phyloP scores from a whole-genome alignment of 2,329 filamentous ascomycete genomes.

The Monilinia fructigena region DNA sequence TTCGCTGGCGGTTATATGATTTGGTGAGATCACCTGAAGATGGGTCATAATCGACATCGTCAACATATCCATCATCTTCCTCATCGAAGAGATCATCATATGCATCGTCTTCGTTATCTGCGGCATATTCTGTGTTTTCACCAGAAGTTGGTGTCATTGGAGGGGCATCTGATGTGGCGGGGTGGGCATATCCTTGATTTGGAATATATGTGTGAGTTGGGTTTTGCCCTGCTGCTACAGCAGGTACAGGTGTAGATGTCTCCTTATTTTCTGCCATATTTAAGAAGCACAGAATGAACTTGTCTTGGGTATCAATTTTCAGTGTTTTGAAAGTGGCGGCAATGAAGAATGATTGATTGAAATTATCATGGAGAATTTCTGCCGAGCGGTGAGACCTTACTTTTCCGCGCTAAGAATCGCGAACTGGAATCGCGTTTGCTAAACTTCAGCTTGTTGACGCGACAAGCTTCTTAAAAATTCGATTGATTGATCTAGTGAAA shows the following conservation, averaged over 20 bases:
- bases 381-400: conserved; percentile 19
- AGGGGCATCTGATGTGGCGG: conserved; percentile 40
- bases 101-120: conserved; percentile 45
- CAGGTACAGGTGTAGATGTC: conserved; percentile 24
- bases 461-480: conserved; percentile 6
- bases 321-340: neutral
- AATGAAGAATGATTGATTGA: conserved; percentile 13
- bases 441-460: conserved; percentile 22
- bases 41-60: conserved; percentile 56
- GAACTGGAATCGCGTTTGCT: conserved; percentile 15
- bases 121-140: conserved; percentile 39
- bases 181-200: conserved; percentile 49
- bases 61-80: conserved; percentile 61
- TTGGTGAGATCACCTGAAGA: conserved; percentile 72
- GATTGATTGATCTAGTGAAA: conserved; percentile 4
- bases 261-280: conserved; percentile 29
- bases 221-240: conserved; percentile 45
- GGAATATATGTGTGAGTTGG: conserved; percentile 50
- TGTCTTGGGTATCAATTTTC: neutral
- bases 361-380: conserved; percentile 22
- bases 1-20: conserved; percentile 77
- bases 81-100: conserved; percentile 53
- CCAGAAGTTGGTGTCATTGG: conserved; percentile 38
- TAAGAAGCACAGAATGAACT: neutral
- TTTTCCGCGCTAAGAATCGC: conserved; percentile 21